Conservation (phyloP, 352 stramenopile species). For the Phytopythium oedochilum region DNA sequence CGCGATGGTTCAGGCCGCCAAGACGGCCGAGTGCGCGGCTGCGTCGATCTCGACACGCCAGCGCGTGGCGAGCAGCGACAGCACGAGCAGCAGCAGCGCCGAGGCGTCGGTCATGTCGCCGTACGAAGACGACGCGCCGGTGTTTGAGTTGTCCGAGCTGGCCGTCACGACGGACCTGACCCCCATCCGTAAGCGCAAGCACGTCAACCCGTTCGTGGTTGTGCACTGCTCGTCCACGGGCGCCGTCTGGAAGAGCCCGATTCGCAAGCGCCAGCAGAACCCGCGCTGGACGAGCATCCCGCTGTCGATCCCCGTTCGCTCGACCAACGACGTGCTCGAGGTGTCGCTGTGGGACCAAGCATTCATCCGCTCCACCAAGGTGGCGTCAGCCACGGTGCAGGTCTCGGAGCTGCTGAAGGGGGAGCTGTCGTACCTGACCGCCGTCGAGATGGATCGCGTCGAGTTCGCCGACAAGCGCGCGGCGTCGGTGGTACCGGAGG, state of each 20-base stretch:
- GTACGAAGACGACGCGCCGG: constrained; percentile 10
- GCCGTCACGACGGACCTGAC: constrained; percentile 15
- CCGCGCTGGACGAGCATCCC: constrained; percentile 39
- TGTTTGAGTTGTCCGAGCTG: constrained; percentile 12
- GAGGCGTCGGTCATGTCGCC: constrained; percentile 2
- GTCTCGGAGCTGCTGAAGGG: constrained; percentile 35
- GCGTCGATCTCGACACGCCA: neutral
- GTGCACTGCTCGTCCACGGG: constrained; percentile 25
- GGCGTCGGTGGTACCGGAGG: constrained; percentile 7
- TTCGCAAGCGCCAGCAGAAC: constrained; percentile 31
- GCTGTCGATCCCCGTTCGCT: constrained; percentile 29
- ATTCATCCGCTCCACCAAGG: constrained; percentile 56
- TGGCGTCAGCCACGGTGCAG: constrained; percentile 39
- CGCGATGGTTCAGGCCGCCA: neutral
- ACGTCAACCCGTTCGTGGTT: constrained; percentile 51
- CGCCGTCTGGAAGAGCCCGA: constrained; percentile 39
- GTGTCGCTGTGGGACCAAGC: constrained; percentile 66
- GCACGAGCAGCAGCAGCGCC: constrained; percentile 26
- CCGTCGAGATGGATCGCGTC: constrained; percentile 45
- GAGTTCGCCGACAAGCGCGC: constrained; percentile 19
- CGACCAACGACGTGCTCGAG: constrained; percentile 33
- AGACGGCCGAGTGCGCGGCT: neutral
- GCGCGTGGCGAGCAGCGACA: constrained; percentile 10
- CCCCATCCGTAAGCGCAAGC: constrained; percentile 50
- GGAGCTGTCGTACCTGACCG: constrained; percentile 29